Conservation (phyloP, 2,329 filamentous ascomycete genomes). For the Verticillium dahliae region DNA sequence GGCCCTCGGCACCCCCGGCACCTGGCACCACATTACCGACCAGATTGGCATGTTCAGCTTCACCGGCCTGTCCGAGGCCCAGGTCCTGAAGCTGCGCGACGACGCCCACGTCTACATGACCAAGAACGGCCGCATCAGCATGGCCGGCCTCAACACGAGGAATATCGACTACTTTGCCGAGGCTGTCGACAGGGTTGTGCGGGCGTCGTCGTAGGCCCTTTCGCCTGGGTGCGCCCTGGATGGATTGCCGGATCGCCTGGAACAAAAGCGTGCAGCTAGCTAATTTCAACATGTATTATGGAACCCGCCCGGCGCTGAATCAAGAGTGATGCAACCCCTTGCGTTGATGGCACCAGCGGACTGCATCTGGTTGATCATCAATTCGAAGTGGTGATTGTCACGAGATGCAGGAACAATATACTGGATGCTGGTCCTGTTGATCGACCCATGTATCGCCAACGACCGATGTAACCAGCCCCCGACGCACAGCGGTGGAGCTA, state of each 20-base stretch:
- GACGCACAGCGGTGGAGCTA: not conserved
- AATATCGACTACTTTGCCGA: conserved; percentile 93
- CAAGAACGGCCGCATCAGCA: conserved; percentile 96
- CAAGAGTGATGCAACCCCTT: not conserved
- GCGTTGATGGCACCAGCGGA: no score
- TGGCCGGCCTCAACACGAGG: conserved; percentile 91
- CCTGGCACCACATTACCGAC: conserved; percentile 95
- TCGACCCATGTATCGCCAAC: not conserved
- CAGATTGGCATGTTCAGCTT: conserved; percentile 99
- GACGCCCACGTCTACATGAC: conserved; percentile 83
- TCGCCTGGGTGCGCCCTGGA: no score
- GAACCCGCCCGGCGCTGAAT: not conserved
- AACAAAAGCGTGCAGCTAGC: not conserved
- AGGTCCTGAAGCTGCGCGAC: conserved; percentile 64
- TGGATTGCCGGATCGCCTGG: not conserved
- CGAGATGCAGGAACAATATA: not conserved
- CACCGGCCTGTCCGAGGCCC: conserved; percentile 68
- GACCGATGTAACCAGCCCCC: not conserved
- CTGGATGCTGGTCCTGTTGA: no score
- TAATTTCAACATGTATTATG: not conserved
- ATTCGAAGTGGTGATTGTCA: no score
- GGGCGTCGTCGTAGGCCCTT: conserved; percentile 29
- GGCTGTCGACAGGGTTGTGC: conserved; percentile 79
- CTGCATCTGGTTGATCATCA: no score
- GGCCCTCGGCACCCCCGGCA: conserved; percentile 76